Evolutionary conservation across 441 rosid species (phyloP).

Genomic region (Populus hybrid): DNA sequence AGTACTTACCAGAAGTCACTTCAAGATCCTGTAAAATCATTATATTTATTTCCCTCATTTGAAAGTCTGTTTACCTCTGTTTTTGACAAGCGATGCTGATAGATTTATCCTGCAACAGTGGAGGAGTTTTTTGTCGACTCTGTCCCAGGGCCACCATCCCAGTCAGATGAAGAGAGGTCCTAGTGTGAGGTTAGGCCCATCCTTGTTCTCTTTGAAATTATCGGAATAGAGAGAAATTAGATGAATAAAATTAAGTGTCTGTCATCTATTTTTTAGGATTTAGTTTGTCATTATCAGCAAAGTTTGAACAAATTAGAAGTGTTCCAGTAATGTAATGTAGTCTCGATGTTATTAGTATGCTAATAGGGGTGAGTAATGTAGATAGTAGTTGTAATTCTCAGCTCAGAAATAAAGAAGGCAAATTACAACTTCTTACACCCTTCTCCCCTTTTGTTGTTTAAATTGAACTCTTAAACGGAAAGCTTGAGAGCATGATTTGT

Average conservation of each 20-base stretch:
- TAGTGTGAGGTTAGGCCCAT: slow-evolving; percentile 33
- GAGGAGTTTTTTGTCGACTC: slow-evolving; percentile 91
- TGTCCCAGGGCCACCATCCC: slow-evolving; percentile 69
- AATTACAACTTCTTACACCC: neutral
- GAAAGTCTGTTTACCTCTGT: neutral
- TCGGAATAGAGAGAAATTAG: slow-evolving; percentile 32
- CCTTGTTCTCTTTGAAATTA: slow-evolving; percentile 16
- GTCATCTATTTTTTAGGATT: slow-evolving; percentile 19
- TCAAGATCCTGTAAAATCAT: neutral
- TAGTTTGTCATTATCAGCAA: slow-evolving; percentile 16
- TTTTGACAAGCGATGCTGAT: slow-evolving; percentile 2
- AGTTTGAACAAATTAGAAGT: slow-evolving; percentile 8
- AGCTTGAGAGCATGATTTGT: neutral
- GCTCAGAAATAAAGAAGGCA: slow-evolving; percentile 8
- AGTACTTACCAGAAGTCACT: neutral
- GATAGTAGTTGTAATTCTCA: slow-evolving; percentile 18
- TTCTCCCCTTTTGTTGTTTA: neutral
- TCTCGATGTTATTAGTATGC: slow-evolving; percentile 17
- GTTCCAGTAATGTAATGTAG: slow-evolving; percentile 21
- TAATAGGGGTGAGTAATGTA: slow-evolving; percentile 14
- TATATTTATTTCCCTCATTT: neutral
- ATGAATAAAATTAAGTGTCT: slow-evolving; percentile 36
- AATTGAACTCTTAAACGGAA: slow-evolving; percentile 8
- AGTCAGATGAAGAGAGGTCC: slow-evolving; percentile 74
- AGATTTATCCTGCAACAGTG: slow-evolving; percentile 36